Percentiles rank a stretch among this genome's conserved stretches.
Evolutionary conservation across 345 rosid species (phyloP).

Genomic region (Laguncularia racemosa): DNA sequence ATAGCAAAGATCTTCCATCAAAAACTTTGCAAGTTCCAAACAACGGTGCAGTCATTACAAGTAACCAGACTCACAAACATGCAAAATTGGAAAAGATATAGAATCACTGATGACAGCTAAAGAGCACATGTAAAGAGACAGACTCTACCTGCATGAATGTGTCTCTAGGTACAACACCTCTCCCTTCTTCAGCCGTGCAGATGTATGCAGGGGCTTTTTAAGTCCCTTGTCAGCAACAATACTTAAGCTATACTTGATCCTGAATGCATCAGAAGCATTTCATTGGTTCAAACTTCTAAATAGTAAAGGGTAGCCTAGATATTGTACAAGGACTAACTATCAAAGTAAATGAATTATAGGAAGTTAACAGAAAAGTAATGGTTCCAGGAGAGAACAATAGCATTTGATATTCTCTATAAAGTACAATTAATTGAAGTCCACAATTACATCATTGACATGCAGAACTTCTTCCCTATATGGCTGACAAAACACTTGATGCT

Average conservation of each 20-base stretch:
- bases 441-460: too few relatives aligned
- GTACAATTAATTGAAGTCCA: too few relatives aligned
- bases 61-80: too few relatives aligned
- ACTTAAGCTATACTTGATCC: conserved; percentile 97
- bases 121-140: neutral
- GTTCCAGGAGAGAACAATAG: neutral
- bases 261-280: conserved; percentile 17
- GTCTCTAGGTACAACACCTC: conserved; percentile 93
- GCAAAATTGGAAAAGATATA: neutral
- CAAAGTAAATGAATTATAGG: neutral
- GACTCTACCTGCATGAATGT: conserved; percentile 83
- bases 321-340: neutral
- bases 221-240: conserved; percentile 97
- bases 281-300: too few relatives aligned
- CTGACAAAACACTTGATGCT: too few relatives aligned
- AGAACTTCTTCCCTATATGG: too few relatives aligned
- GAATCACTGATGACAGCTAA: conserved; percentile 6
- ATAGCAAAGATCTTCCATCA: too few relatives aligned
- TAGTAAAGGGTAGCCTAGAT: too few relatives aligned
- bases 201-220: conserved; percentile 86
- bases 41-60: too few relatives aligned
- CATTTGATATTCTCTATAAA: too few relatives aligned
- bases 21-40: too few relatives aligned
- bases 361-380: neutral
- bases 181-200: conserved; percentile 98